Conservation (phyloP, 2,329 filamentous ascomycete species). For the Gremmenia infestans region DNA sequence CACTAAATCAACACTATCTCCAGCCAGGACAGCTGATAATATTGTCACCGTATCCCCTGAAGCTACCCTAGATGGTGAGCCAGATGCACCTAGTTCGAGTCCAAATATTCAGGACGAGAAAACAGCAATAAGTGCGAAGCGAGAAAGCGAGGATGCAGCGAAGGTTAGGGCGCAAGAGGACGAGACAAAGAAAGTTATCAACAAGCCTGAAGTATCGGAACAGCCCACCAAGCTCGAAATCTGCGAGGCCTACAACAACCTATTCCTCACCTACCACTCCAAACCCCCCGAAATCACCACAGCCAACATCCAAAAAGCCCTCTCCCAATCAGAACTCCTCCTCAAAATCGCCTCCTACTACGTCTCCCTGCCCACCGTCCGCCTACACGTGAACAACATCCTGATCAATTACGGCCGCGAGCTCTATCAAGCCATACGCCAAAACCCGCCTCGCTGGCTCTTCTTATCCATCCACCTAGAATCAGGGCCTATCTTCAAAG, state of each 20-base stretch:
- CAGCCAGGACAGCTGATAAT: neutral
- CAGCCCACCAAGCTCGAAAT: neutral
- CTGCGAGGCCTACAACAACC: constrained; percentile 9
- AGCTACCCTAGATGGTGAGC: neutral
- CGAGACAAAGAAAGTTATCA: neutral
- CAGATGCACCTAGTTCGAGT: neutral
- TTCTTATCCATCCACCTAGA: constrained; percentile 11
- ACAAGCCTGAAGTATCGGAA: neutral
- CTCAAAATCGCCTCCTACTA: constrained; percentile 9
- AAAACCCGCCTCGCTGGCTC: constrained; percentile 21
- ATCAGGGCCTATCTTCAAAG: constrained; percentile 20
- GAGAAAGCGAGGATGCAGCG: neutral
- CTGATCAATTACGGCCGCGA: constrained; percentile 13
- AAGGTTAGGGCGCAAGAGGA: neutral
- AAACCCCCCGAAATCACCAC: constrained; percentile 10
- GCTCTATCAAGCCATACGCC: constrained; percentile 14
- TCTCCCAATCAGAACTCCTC: constrained; percentile 13
- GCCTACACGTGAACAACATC: constrained; percentile 6
- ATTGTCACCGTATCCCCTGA: neutral
- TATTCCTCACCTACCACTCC: constrained; percentile 16
- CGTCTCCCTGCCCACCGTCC: constrained; percentile 2
- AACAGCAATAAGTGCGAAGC: neutral
- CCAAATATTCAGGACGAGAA: neutral
- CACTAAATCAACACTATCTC: neutral
- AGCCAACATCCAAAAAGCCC: constrained; percentile 8